phyloP scores from a whole-genome alignment of 176 grass and related monocot genomes.

The Canna indica region DNA sequence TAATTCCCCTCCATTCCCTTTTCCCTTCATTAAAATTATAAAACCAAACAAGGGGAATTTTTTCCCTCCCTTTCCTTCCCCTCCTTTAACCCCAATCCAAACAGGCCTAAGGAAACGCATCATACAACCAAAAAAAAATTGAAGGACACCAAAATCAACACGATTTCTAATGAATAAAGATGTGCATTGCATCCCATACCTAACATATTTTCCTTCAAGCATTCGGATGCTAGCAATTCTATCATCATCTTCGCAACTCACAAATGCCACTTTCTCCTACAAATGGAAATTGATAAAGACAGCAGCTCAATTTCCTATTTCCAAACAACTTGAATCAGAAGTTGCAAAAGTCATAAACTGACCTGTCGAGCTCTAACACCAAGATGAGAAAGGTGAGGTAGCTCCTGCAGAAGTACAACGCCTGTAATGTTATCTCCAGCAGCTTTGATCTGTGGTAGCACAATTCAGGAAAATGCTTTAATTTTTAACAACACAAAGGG shows the following conservation, averaged over 20 bases:
- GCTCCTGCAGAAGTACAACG: conserved; percentile 79
- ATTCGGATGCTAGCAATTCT: conserved; percentile 38
- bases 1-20: no score
- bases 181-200: no score
- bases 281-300: conserved; percentile 12
- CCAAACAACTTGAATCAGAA: conserved; percentile 8
- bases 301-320: conserved; percentile 20
- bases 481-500: neutral
- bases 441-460: conserved; percentile 60
- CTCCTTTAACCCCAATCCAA: no score
- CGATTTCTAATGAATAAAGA: no score
- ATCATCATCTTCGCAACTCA: conserved; percentile 85
- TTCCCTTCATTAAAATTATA: no score
- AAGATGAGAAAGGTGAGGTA: conserved; percentile 97
- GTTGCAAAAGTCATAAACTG: conserved; percentile 27
- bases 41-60: no score
- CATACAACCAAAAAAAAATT: no score
- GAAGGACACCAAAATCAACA: no score
- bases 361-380: conserved; percentile 97
- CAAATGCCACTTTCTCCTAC: conserved; percentile 84
- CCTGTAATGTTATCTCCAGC: conserved; percentile 89
- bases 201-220: conserved; percentile 72
- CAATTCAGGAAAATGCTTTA: neutral
- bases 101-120: no score
- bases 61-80: no score